Base-by-base conservation (phyloP, 495 filamentous ascomycete species). In the Xylaria venustula region DNA sequence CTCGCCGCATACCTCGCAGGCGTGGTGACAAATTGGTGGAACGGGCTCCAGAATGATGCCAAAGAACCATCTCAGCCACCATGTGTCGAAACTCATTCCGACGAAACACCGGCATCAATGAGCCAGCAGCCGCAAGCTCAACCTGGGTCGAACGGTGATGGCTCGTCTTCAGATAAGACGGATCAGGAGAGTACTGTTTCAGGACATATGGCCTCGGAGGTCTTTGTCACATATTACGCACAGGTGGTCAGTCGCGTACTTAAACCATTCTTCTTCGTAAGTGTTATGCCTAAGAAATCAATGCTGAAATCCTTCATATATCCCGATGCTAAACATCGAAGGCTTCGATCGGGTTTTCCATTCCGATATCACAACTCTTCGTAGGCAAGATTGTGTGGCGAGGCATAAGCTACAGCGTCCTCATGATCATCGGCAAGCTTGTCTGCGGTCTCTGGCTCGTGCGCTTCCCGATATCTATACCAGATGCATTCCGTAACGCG, bases 311-410 rank as follows among this genome's bases (percentile, higher is more conserved):
- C 28, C 2, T 1, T 28, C n/a, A n/a, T 19, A 1, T 3, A 9
- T 17, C 2, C 6, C 7, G 4, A 7, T 15, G 36, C 26, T 60
- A 23, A 53, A 47, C 1, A 15, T 2, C 17, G 2, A 34, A 84
- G 81, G 86, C 89, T 19, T 90, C 87, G 0, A 88, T 93, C 40
- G 89, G 90, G 0, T 92, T 93, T 64, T 85, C 89, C 0, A 88
- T 95, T 19, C 89, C 90, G 0, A 87, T 93, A 36, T 81, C 83
- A 0, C 70, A 85, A 12, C 85, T 94, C 77, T 93, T 92, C 67
- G 64, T 66, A 2, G 82, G 82, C 5, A 66, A 68, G 49, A 77
- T 90, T 0, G 66, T 91, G 20, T 94, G 88, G 91, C 81, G 85
- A 8, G 90, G 90, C 1, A 61, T 91, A 1, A 78, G 91, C 17